phyloP scores from a whole-genome alignment of 176 grass and related monocot genomes.

The Poa pratensis region DNA sequence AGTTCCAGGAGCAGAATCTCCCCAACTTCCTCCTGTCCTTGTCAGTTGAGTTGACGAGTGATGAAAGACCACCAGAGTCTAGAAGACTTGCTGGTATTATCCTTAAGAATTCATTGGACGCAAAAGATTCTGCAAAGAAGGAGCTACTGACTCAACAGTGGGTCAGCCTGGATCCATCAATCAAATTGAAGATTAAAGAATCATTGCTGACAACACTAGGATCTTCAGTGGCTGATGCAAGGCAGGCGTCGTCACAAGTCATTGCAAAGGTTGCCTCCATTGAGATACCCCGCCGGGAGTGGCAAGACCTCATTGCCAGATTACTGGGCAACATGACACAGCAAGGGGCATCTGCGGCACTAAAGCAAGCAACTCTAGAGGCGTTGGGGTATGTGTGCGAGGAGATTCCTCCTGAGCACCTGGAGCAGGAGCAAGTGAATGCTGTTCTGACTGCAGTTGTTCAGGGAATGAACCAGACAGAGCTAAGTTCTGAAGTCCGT shows the following conservation, averaged over 20 bases:
- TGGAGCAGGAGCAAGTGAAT: constrained; percentile 93
- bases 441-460: constrained; percentile 92
- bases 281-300: constrained; percentile 87
- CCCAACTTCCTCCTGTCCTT: constrained; percentile 83
- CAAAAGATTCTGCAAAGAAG: constrained; percentile 75
- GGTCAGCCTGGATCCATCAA: constrained; percentile 66
- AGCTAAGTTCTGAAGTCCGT: constrained; percentile 76
- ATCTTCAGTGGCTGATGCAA: constrained; percentile 72
- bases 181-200: constrained; percentile 87
- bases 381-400: constrained; percentile 92
- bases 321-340: constrained; percentile 74
- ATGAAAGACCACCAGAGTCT: constrained; percentile 73
- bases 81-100: constrained; percentile 90
- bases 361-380: constrained; percentile 92
- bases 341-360: constrained; percentile 47
- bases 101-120: constrained; percentile 87
- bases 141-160: constrained; percentile 67
- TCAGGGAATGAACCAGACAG: constrained; percentile 86
- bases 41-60: constrained; percentile 70
- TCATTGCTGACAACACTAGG: constrained; percentile 77
- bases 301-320: constrained; percentile 83
- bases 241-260: constrained; percentile 90
- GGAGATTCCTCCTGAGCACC: constrained; percentile 80
- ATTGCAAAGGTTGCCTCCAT: constrained; percentile 95
- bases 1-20: constrained; percentile 93